Conservation (phyloP, 2,329 filamentous ascomycete genomes). For the Xylaria multiplex region DNA sequence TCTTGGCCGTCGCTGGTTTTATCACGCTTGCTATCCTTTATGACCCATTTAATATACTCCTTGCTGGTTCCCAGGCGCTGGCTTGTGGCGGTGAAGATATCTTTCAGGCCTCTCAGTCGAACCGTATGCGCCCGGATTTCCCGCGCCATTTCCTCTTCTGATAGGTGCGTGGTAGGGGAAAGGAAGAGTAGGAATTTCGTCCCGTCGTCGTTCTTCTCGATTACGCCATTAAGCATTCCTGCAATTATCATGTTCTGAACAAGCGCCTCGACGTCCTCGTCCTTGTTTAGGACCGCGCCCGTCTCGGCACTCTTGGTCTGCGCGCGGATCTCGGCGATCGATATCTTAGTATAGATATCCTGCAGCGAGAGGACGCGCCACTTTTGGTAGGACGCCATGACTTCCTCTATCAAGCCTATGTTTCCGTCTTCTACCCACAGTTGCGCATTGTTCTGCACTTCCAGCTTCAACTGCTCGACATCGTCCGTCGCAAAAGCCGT, state of each 20-base stretch:
- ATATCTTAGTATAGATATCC: slow-evolving; percentile 72
- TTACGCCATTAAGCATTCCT: slow-evolving; percentile 62
- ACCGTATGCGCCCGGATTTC: slow-evolving; percentile 56
- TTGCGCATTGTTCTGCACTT: slow-evolving; percentile 66
- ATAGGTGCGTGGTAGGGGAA: slow-evolving; percentile 54
- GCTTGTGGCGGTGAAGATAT: slow-evolving; percentile 62
- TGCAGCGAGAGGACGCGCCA: slow-evolving; percentile 80
- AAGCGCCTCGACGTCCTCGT: slow-evolving; percentile 58
- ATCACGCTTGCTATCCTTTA: slow-evolving; percentile 55
- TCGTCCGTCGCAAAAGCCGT: slow-evolving; percentile 69
- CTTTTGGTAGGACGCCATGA: slow-evolving; percentile 75
- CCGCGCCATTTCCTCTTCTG: slow-evolving; percentile 62
- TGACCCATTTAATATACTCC: slow-evolving; percentile 63
- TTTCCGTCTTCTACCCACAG: slow-evolving; percentile 80
- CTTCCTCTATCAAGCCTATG: slow-evolving; percentile 73
- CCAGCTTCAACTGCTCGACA: slow-evolving; percentile 68
- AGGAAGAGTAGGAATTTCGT: slow-evolving; percentile 64
- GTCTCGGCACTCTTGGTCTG: slow-evolving; percentile 66
- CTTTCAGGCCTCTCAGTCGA: slow-evolving; percentile 57
- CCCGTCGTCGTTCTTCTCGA: slow-evolving; percentile 58
- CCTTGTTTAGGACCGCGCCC: slow-evolving; percentile 54
- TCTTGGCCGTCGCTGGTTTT: slow-evolving; percentile 54
- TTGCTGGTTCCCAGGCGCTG: slow-evolving; percentile 65
- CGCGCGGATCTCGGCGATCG: slow-evolving; percentile 62
- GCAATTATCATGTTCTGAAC: slow-evolving; percentile 65